A percentile compares a stretch with the other conserved stretches of the same genome.
Conservation (phyloP, 176 grass and related monocot species). For the Zoysia japonica region DNA sequence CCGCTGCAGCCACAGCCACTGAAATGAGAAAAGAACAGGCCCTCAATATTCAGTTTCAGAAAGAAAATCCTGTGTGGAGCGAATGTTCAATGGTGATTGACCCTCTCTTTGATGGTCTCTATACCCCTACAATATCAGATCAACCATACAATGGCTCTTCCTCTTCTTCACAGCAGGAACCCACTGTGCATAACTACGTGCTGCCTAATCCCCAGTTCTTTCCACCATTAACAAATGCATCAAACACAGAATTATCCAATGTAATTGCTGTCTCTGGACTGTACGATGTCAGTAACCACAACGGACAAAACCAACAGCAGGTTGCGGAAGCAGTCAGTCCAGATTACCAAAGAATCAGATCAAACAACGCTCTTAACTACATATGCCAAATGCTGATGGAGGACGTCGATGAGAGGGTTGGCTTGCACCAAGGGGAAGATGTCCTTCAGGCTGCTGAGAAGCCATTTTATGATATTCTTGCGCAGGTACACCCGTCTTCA, state of each 20-base stretch:
- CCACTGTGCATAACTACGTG: neutral
- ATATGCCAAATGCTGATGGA: conserved; percentile 58
- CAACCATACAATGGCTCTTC: neutral
- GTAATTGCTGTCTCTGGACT: neutral
- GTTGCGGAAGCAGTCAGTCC: neutral
- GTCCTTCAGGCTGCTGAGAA: conserved; percentile 24
- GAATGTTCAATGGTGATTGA: conserved; percentile 23
- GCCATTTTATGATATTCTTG: conserved; percentile 31
- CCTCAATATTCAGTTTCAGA: neutral
- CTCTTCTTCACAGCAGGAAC: conserved; percentile 29
- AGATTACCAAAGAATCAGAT: conserved; percentile 20
- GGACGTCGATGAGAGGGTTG: conserved; percentile 57
- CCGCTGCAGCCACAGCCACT: too few relatives aligned
- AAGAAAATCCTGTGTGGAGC: neutral
- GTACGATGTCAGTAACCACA: neutral
- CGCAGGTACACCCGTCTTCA: conserved; percentile 20
- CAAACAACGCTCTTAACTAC: conserved; percentile 42
- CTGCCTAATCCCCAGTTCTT: neutral
- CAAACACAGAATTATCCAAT: neutral
- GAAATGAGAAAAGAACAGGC: too few relatives aligned
- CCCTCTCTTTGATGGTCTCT: neutral
- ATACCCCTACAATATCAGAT: neutral
- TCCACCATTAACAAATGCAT: conserved; percentile 3
- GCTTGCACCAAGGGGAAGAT: conserved; percentile 23
- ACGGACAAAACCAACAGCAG: neutral